Evolutionary conservation across 495 filamentous ascomycete species (phyloP).

Genomic region (Delitschia confertaspora): DNA sequence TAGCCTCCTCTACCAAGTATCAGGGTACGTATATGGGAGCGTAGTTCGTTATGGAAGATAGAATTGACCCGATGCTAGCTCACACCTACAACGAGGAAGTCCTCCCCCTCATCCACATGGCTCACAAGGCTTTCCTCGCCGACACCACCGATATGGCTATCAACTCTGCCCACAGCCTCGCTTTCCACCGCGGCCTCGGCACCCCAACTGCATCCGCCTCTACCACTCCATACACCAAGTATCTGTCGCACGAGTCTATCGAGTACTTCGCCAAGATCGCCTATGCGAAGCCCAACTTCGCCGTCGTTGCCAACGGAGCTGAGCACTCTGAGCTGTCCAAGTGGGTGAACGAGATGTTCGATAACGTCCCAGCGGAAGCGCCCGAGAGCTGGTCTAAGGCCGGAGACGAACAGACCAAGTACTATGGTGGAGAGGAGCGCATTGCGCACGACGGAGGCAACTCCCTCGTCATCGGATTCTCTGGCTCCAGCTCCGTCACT

Average conservation of each 20-base stretch:
- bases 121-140: constrained; percentile 57
- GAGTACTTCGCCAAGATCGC: constrained; percentile 62
- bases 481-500: constrained; percentile 69
- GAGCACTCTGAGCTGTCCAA: constrained; percentile 66
- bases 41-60: constrained; percentile 6
- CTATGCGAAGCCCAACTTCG: constrained; percentile 82
- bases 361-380: constrained; percentile 34
- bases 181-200: constrained; percentile 93
- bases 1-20: constrained; percentile 78
- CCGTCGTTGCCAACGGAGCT: constrained; percentile 81
- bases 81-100: constrained; percentile 86
- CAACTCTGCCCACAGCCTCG: constrained; percentile 76
- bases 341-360: constrained; percentile 91
- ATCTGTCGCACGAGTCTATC: constrained; percentile 63
- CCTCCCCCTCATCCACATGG: constrained; percentile 56
- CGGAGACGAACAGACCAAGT: constrained; percentile 54
- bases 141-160: constrained; percentile 64
- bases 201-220: constrained; percentile 60
- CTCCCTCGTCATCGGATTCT: constrained; percentile 81
- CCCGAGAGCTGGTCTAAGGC: constrained; percentile 32
- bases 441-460: constrained; percentile 65
- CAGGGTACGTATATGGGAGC: constrained; percentile 23
- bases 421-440: constrained; percentile 90
- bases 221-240: constrained; percentile 60
- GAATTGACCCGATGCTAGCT: constrained; percentile 41